A percentile compares a stretch with the other conserved stretches of the same genome.
phyloP scores from a whole-genome alignment of 768 basidiomycete species.

The Naganishia randhawae region DNA sequence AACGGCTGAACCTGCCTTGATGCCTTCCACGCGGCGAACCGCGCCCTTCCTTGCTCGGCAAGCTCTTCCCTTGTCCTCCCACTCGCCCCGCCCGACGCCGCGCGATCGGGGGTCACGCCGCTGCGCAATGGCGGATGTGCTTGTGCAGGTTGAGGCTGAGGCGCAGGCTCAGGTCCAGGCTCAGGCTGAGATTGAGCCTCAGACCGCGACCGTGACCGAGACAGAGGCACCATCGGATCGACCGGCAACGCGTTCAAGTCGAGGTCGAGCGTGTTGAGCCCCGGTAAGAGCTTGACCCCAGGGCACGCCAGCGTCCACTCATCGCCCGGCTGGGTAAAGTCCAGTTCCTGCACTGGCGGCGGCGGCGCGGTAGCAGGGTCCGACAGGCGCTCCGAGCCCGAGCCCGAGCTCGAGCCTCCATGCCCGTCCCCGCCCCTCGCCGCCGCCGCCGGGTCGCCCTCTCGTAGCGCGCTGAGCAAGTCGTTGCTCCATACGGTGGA shows the following conservation, averaged over 20 bases:
- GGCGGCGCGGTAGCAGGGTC: too few relatives aligned
- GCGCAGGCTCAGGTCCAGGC: too few relatives aligned
- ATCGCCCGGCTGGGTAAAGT: conserved; percentile 13
- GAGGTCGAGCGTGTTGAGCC: conserved; percentile 18
- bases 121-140: conserved; percentile 1
- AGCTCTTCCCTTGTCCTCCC: conserved; percentile 21
- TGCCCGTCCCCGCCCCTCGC: background rate
- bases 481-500: conserved; percentile 17
- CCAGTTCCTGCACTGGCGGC: background rate
- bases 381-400: too few relatives aligned
- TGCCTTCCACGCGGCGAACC: conserved; percentile 22
- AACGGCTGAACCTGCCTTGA: conserved; percentile 26
- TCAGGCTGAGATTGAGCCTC: background rate
- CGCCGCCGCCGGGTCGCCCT: background rate
- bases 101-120: background rate
- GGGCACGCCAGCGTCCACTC: conserved; percentile 9
- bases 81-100: background rate
- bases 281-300: conserved; percentile 8
- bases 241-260: conserved; percentile 1
- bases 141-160: too few relatives aligned
- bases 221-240: background rate
- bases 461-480: conserved; percentile 14
- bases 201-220: background rate
- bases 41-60: conserved; percentile 22
- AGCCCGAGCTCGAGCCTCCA: background rate